phyloP scores from a whole-genome alignment of 2,329 filamentous ascomycete genomes.

The Paecilomyces sp. region DNA sequence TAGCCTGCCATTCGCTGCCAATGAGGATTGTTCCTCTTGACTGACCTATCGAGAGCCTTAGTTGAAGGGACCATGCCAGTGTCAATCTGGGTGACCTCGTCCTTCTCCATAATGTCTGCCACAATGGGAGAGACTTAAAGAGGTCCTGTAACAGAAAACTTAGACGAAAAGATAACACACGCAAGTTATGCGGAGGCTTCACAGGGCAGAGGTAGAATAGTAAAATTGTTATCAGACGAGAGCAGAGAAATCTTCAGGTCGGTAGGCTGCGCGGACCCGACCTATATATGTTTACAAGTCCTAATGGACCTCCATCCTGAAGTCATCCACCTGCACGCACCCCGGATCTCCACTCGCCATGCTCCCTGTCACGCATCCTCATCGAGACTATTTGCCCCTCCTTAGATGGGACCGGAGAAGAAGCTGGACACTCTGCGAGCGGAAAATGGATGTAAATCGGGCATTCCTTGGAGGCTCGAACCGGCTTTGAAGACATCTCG shows the following conservation, averaged over 20 bases:
- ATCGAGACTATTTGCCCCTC: background rate
- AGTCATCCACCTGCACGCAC: background rate
- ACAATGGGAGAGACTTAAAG: background rate
- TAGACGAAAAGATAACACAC: background rate
- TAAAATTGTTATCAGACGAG: background rate
- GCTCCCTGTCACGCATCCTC: background rate
- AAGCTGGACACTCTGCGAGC: background rate
- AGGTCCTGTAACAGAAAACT: background rate
- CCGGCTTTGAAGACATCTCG: background rate
- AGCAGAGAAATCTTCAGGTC: background rate
- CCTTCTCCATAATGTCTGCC: background rate
- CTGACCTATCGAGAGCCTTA: background rate
- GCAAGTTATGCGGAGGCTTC: background rate
- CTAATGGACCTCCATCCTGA: background rate
- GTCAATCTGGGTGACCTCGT: background rate
- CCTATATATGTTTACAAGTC: background rate
- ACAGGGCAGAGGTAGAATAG: background rate
- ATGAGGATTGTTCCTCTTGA: background rate
- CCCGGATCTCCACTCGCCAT: background rate
- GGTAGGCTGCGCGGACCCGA: background rate
- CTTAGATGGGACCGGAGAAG: background rate
- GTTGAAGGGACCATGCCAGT: background rate
- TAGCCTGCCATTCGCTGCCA: background rate
- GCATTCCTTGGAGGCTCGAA: background rate
- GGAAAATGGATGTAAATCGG: background rate